phyloP scores from a whole-genome alignment of 352 stramenopile genomes.

The Phytophthora aleatoria region DNA sequence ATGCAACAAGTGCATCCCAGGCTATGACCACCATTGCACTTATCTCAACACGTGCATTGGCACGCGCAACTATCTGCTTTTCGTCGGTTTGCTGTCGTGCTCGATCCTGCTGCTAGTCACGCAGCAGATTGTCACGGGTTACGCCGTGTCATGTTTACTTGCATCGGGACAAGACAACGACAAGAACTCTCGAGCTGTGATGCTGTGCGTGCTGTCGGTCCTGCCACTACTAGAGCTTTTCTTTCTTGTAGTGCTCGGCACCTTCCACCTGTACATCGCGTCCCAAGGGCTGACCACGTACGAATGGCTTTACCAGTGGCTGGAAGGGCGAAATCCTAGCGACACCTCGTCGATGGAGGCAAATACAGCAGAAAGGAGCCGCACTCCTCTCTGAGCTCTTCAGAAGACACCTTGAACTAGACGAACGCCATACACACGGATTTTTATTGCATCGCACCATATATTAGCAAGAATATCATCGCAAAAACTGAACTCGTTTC shows the following conservation, averaged over 20 bases:
- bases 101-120: constrained; percentile 58
- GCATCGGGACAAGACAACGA: background rate
- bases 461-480: constrained; percentile 44
- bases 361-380: constrained; percentile 8
- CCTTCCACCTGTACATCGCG: constrained; percentile 72
- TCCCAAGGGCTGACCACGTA: constrained; percentile 54
- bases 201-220: constrained; percentile 44
- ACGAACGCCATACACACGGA: no score
- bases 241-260: constrained; percentile 57
- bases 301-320: constrained; percentile 60
- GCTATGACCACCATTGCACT: constrained; percentile 96
- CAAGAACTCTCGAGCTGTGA: constrained; percentile 16
- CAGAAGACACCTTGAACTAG: background rate
- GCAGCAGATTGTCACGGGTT: constrained; percentile 55
- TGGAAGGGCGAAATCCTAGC: constrained; percentile 19
- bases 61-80: constrained; percentile 65
- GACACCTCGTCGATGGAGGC: background rate
- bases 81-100: constrained; percentile 61
- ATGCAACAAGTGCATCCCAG: constrained; percentile 94
- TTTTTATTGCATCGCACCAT: constrained; percentile 2
- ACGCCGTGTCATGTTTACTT: constrained; percentile 41
- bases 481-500: constrained; percentile 59
- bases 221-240: constrained; percentile 61
- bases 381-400: constrained; percentile 15
- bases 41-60: constrained; percentile 96